These are phyloP conservation scores for Scutellaria barbata DNA, from an alignment of 257 asterid species.

Conservation along the genomic window DNA sequence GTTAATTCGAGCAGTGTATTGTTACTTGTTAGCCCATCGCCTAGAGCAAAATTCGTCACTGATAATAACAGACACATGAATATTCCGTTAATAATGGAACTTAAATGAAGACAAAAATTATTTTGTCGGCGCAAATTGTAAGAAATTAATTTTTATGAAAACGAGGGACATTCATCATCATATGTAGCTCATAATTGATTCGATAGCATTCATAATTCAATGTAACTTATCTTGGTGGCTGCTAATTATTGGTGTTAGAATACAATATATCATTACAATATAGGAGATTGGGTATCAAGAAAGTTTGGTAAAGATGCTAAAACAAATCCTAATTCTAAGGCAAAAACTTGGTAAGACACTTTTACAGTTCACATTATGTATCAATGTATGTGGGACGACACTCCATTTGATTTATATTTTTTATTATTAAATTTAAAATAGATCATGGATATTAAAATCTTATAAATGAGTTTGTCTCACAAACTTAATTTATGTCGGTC, in stretches of 20 bases:
- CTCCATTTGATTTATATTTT: no score
- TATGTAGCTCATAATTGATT: background rate
- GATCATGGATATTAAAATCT: no score
- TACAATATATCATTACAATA: background rate
- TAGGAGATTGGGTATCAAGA: background rate
- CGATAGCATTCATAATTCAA: background rate
- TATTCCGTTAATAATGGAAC: constrained; percentile 11
- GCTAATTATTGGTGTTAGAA: constrained; percentile 14
- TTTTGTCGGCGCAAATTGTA: background rate
- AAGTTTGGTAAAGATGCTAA: background rate
- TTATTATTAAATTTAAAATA: no score
- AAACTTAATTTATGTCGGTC: no score
- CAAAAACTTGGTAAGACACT: no score
- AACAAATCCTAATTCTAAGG: no score
- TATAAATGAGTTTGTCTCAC: no score
- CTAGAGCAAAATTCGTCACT: background rate
- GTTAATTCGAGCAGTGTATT: no score
- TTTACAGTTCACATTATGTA: no score
- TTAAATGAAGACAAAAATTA: constrained; percentile 33
- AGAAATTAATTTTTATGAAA: background rate
- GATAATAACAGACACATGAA: constrained; percentile 18
- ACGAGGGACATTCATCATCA: no score
- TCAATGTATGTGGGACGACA: no score
- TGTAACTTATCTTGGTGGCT: constrained; percentile 1
- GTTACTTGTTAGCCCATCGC: no score